Evolutionary conservation across 306 rosid species (phyloP).

Genomic region (Ochetophila trinervis): DNA sequence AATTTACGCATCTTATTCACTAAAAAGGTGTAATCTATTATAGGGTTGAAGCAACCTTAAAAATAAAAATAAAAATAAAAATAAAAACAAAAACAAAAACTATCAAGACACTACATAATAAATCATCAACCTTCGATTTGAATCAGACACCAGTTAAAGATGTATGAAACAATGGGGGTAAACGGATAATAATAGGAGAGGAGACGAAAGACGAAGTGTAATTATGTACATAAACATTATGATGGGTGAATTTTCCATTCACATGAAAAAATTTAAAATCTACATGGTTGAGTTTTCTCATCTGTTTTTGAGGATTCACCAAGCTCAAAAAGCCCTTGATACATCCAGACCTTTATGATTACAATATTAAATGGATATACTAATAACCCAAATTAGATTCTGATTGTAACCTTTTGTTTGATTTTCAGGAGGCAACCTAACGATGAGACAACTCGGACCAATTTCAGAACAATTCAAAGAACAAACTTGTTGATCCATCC

Average conservation of each 20-base stretch:
- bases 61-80: too few species aligned
- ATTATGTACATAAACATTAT: not conserved
- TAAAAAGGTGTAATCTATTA: too few species aligned
- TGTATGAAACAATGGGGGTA: too few species aligned
- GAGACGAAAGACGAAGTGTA: not conserved
- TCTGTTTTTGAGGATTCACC: conserved; percentile 21
- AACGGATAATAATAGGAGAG: not conserved
- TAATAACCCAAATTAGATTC: conserved; percentile 13
- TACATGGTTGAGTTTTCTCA: conserved; percentile 8
- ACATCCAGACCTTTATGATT: conserved; percentile 9
- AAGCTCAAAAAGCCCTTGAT: conserved; percentile 8
- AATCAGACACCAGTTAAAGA: too few species aligned
- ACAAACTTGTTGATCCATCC: conserved; percentile 86
- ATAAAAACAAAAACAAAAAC: too few species aligned
- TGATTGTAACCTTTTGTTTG: conserved; percentile 17
- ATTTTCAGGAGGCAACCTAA: conserved; percentile 19
- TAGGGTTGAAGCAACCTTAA: too few species aligned
- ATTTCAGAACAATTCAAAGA: conserved; percentile 61
- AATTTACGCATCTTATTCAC: too few species aligned
- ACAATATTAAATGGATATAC: conserved; percentile 9
- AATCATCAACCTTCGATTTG: too few species aligned
- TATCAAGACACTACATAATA: too few species aligned
- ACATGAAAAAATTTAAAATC: not conserved
- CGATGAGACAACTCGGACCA: not conserved
- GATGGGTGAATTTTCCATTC: not conserved